Evolutionary conservation across 805 yeast genomes (phyloP).

Genomic region (Lachancea waltii): DNA sequence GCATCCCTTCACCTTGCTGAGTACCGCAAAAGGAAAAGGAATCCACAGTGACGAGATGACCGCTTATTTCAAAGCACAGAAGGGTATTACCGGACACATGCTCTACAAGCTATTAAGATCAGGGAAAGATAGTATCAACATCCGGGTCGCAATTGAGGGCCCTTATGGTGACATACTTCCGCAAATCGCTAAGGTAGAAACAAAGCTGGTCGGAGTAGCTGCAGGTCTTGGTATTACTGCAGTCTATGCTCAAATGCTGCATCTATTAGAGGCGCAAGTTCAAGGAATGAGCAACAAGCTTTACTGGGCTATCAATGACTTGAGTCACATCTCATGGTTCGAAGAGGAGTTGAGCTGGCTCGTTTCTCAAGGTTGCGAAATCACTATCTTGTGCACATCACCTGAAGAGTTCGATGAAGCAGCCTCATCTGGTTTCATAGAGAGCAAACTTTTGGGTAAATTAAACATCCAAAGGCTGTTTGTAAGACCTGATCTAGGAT

Average conservation of each 20-base stretch:
- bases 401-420: slow-evolving; percentile 5
- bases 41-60: slow-evolving; percentile 24
- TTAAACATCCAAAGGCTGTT: slow-evolving; percentile 14
- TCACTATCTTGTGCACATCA: slow-evolving; percentile 12
- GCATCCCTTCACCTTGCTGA: slow-evolving; percentile 63
- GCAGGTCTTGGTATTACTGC: slow-evolving; percentile 54
- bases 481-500: slow-evolving; percentile 44
- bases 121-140: slow-evolving; percentile 27
- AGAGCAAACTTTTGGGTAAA: slow-evolving; percentile 2
- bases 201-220: slow-evolving; percentile 39
- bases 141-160: slow-evolving; percentile 49
- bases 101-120: slow-evolving; percentile 29
- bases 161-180: slow-evolving; percentile 49
- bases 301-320: slow-evolving; percentile 58
- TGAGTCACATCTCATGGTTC: slow-evolving; percentile 46
- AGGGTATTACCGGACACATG: slow-evolving; percentile 49
- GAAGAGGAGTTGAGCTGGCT: slow-evolving; percentile 35
- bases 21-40: slow-evolving; percentile 34
- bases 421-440: slow-evolving; percentile 5
- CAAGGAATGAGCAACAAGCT: slow-evolving; percentile 38
- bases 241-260: slow-evolving; percentile 37
- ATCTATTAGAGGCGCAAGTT: slow-evolving; percentile 18
- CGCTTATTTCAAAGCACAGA: slow-evolving; percentile 45
- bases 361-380: slow-evolving; percentile 26
- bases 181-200: slow-evolving; percentile 31